These are phyloP conservation scores for Penicillium atrosanguineum DNA, from an alignment of 495 filamentous ascomycete species.

Conservation along the genomic window DNA sequence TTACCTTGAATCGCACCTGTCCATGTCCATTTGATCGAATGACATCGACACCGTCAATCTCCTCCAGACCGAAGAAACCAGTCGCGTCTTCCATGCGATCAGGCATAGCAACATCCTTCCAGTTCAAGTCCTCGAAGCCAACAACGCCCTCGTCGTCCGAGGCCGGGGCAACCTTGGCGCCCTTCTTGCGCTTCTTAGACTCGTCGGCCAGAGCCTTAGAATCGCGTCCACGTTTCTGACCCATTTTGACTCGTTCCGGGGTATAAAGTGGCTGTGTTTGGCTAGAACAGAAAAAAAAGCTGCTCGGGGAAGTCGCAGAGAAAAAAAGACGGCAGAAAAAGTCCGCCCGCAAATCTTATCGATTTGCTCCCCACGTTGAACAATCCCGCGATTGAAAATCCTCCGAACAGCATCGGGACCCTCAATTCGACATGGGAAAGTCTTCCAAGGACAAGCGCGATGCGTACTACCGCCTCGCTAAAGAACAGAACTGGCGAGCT, in stretches of 20 bases:
- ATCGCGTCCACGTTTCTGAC: slow-evolving; percentile 51
- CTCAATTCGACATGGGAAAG: slow-evolving; percentile 71
- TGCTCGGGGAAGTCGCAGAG: slow-evolving; percentile 15
- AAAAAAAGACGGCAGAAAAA: slow-evolving; percentile 43
- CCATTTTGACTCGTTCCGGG: slow-evolving; percentile 27
- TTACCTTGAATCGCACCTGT: slow-evolving; percentile 49
- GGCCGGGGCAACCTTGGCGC: slow-evolving; percentile 25
- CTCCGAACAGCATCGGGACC: slow-evolving; percentile 2
- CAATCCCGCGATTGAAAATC: slow-evolving; percentile 19
- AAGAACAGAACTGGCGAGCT: slow-evolving; percentile 97
- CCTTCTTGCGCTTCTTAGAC: slow-evolving; percentile 52
- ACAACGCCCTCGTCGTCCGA: slow-evolving; percentile 29
- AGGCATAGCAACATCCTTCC: slow-evolving; percentile 79
- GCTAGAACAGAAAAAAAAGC: slow-evolving; percentile 7
- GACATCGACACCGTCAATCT: slow-evolving; percentile 86
- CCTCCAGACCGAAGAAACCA: slow-evolving; percentile 91
- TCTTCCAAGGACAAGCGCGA: slow-evolving; percentile 99
- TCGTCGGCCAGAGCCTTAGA: slow-evolving; percentile 25
- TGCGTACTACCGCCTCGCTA: slow-evolving; percentile 94
- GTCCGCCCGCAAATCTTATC: slow-evolving; percentile 42
- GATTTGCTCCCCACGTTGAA: slow-evolving; percentile 28
- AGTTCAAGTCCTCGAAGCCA: slow-evolving; percentile 66
- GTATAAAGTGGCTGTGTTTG: slow-evolving; percentile 1
- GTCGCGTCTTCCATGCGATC: slow-evolving; percentile 89
- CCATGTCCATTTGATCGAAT: slow-evolving; percentile 43